Conservation (phyloP, 805 yeast species). For the Starmerella tilneyi region DNA sequence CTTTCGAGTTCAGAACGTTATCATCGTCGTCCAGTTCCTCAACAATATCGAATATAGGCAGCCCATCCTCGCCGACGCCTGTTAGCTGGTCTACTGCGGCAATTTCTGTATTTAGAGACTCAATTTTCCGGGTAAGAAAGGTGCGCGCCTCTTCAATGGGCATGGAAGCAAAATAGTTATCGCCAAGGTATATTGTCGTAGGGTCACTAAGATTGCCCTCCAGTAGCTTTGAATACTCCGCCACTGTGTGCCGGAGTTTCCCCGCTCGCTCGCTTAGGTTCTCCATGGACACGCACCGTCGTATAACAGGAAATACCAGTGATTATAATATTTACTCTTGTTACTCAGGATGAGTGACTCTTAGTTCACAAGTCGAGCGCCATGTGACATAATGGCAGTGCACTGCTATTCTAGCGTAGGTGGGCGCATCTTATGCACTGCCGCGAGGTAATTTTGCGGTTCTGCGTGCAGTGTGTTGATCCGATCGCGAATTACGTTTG, state of each 20-base stretch:
- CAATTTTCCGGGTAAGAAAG: conserved; percentile 21
- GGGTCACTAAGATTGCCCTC: conserved; percentile 2
- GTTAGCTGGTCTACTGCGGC: conserved; percentile 15
- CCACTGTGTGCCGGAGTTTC: conserved; percentile 6
- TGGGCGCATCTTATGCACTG: too few relatives aligned
- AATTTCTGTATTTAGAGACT: conserved; percentile 14
- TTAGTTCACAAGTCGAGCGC: too few relatives aligned
- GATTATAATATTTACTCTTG: not conserved
- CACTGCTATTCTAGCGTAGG: too few relatives aligned
- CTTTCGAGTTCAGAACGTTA: conserved; percentile 43
- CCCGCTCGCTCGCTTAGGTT: conserved; percentile 3
- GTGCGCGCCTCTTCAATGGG: conserved; percentile 17
- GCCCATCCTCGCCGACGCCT: conserved; percentile 36
- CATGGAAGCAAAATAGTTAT: conserved; percentile 28
- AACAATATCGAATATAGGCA: conserved; percentile 70
- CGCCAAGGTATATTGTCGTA: conserved; percentile 27
- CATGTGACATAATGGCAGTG: too few relatives aligned
- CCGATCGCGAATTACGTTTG: too few relatives aligned
- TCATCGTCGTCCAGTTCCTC: conserved; percentile 84
- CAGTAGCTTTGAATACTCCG: conserved; percentile 13
- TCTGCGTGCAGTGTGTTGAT: too few relatives aligned
- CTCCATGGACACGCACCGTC: not conserved
- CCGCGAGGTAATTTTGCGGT: too few relatives aligned
- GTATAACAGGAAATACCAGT: too few relatives aligned
- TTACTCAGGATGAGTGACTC: not conserved